Percentiles rank a stretch among this genome's conserved stretches.
Conservation (phyloP, 1,284 basidiomycete genomes). For the Schizopora paradoxa region DNA sequence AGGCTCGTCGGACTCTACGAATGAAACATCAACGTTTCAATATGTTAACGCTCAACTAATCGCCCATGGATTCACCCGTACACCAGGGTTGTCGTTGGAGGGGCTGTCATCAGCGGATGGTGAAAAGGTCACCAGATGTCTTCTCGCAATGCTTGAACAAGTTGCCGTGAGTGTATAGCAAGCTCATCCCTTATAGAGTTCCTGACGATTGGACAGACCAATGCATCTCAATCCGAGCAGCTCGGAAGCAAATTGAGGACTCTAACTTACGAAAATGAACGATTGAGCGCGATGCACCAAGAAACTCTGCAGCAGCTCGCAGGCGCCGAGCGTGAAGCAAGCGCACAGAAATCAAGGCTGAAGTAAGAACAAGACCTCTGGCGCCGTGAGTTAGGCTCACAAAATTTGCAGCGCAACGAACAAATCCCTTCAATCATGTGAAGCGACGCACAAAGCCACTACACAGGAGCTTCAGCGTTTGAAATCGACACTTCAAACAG, state of each 20-base stretch:
- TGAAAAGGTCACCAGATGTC: slow-evolving; percentile 68
- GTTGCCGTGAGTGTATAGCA: slow-evolving; percentile 55
- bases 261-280: slow-evolving; percentile 78
- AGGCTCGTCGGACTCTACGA: slow-evolving; percentile 34
- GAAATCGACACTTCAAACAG: slow-evolving; percentile 53
- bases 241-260: slow-evolving; percentile 72
- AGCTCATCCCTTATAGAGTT: not conserved
- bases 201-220: slow-evolving; percentile 46
- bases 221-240: slow-evolving; percentile 76
- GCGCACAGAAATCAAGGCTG: slow-evolving; percentile 63
- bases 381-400: not conserved
- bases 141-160: slow-evolving; percentile 75
- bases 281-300: slow-evolving; percentile 60
- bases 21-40: slow-evolving; percentile 51
- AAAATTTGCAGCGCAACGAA: slow-evolving; percentile 44
- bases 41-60: slow-evolving; percentile 76
- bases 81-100: slow-evolving; percentile 60
- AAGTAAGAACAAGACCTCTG: slow-evolving; percentile 57
- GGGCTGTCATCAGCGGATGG: slow-evolving; percentile 52
- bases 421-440: slow-evolving; percentile 51
- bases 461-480: slow-evolving; percentile 63
- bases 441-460: slow-evolving; percentile 64
- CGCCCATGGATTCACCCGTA: slow-evolving; percentile 70
- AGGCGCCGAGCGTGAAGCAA: slow-evolving; percentile 69
- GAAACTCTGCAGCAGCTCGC: slow-evolving; percentile 53